A percentile compares a stretch with the other conserved stretches of the same genome.
Conservation (phyloP, 2,329 filamentous ascomycete genomes). For the Phaeomoniella chlamydospora region DNA sequence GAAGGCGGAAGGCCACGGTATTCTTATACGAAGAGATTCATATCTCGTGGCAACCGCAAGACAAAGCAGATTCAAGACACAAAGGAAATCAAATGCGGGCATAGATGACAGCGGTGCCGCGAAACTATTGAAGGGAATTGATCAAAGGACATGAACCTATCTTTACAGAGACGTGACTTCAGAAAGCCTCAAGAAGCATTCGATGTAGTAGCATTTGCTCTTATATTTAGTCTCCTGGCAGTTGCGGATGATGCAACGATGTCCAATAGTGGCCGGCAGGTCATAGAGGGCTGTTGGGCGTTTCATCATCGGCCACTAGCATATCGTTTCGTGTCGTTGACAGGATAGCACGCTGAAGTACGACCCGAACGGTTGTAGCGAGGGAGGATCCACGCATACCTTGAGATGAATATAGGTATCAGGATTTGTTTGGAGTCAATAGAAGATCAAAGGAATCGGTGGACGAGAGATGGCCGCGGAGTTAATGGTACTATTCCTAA, state of each 20-base stretch:
- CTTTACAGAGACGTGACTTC: too few species aligned
- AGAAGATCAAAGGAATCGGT: not conserved
- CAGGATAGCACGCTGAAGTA: too few species aligned
- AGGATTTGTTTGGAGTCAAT: not conserved
- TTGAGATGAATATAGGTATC: too few species aligned
- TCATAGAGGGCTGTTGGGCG: not conserved
- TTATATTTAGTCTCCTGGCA: too few species aligned
- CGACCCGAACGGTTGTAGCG: too few species aligned
- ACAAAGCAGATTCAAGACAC: not conserved
- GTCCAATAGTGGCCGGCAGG: not conserved
- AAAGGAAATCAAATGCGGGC: conserved; percentile 5
- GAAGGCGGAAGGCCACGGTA: too few species aligned
- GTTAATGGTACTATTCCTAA: not conserved
- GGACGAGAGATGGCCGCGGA: not conserved
- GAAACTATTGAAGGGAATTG: conserved; percentile 1
- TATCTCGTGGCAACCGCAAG: too few species aligned
- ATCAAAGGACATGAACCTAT: conserved; percentile 3
- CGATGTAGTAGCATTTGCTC: too few species aligned
- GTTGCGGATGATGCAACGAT: too few species aligned
- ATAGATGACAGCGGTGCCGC: conserved; percentile 4
- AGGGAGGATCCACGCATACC: not conserved
- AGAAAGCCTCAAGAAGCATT: too few species aligned
- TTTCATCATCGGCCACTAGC: not conserved
- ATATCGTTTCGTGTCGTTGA: too few species aligned
- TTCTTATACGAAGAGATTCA: too few species aligned